A percentile compares a stretch with the other conserved stretches of the same genome.
These are phyloP conservation scores for Debaryomyces robertsiae DNA, from an alignment of 1,139 yeast species.

Conservation along the genomic window DNA sequence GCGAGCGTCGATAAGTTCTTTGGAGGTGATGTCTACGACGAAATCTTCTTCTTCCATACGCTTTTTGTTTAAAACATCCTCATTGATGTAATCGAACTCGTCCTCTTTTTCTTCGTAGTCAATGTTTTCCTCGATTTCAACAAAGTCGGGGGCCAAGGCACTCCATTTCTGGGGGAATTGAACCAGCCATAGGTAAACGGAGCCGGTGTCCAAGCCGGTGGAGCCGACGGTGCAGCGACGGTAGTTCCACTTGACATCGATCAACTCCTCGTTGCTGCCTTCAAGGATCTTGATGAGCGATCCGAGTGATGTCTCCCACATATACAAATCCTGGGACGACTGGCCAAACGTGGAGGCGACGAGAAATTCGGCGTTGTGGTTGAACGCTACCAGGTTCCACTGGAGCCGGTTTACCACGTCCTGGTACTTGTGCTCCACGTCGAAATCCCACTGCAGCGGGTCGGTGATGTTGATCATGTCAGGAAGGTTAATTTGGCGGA, in stretches of 20 bases:
- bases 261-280: slow-evolving; percentile 86
- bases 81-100: slow-evolving; percentile 84
- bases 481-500: slow-evolving; percentile 67
- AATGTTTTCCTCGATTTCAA: slow-evolving; percentile 89
- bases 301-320: slow-evolving; percentile 93
- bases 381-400: slow-evolving; percentile 83
- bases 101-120: slow-evolving; percentile 88
- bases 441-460: slow-evolving; percentile 55
- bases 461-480: slow-evolving; percentile 39
- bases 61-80: slow-evolving; percentile 59
- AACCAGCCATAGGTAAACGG: slow-evolving; percentile 80
- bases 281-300: slow-evolving; percentile 85
- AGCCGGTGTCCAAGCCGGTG: slow-evolving; percentile 87
- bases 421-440: slow-evolving; percentile 80
- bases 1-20: slow-evolving; percentile 66
- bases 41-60: slow-evolving; percentile 70
- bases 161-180: slow-evolving; percentile 93
- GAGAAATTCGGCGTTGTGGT: slow-evolving; percentile 79
- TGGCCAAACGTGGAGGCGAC: slow-evolving; percentile 89
- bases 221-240: slow-evolving; percentile 75
- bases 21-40: slow-evolving; percentile 64
- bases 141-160: slow-evolving; percentile 95
- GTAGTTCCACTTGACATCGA: slow-evolving; percentile 86
- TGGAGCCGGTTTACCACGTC: slow-evolving; percentile 87
- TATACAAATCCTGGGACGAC: slow-evolving; percentile 81